Conservation (phyloP, 352 stramenopile genomes). For the Phytophthora sp. region DNA sequence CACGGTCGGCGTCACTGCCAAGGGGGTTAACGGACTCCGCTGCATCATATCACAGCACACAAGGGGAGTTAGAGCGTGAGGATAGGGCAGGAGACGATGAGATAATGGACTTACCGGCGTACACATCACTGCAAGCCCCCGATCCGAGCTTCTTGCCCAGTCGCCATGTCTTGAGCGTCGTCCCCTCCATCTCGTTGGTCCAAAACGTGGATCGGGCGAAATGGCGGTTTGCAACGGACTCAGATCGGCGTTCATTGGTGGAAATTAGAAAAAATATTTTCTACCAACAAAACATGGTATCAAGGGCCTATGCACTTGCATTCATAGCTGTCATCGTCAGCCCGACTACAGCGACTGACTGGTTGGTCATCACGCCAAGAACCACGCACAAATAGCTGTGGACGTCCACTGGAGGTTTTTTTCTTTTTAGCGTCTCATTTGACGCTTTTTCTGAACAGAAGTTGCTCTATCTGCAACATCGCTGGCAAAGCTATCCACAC, state of each 20-base stretch:
- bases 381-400: too few species aligned
- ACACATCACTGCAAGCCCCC: conserved; percentile 86
- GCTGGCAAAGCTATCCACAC: too few species aligned
- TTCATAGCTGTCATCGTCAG: too few species aligned
- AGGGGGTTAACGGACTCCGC: conserved; percentile 49
- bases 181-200: conserved; percentile 75
- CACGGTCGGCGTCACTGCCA: conserved; percentile 30
- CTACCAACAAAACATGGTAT: too few species aligned
- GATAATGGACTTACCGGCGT: conserved; percentile 48
- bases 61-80: conserved; percentile 1
- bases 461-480: too few species aligned
- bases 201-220: conserved; percentile 2
- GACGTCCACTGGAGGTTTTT: too few species aligned
- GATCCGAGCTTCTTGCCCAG: conserved; percentile 78
- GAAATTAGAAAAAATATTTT: background rate
- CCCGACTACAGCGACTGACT: too few species aligned
- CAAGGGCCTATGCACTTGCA: too few species aligned
- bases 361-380: too few species aligned
- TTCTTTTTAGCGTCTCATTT: too few species aligned
- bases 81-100: background rate
- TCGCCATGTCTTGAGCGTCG: conserved; percentile 82
- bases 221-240: conserved; percentile 9
- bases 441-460: too few species aligned
- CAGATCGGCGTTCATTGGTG: conserved; percentile 1
- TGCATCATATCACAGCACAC: conserved; percentile 24